Evolutionary conservation across 2,329 filamentous ascomycete species (phyloP), one percentile per base, ranked within the genome.

Genomic region (Microsporum canis): DNA sequence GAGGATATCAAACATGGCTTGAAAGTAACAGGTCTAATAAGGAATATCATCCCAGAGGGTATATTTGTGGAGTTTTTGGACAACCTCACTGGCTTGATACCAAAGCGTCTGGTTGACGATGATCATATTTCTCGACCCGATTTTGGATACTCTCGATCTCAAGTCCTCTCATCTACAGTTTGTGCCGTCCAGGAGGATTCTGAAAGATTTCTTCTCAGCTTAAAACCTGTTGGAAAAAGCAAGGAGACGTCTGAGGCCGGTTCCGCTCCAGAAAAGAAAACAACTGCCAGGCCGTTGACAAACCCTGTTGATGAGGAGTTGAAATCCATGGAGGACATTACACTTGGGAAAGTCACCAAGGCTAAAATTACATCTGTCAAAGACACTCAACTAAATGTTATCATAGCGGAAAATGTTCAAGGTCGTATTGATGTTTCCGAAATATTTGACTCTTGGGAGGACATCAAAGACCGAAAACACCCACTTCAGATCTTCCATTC

Each of bases 341-440:
- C 78, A 1, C 79, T 90, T 34, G 92, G 92, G 59, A 87, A 82
- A 65, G 72, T 88, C 55, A 85, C 86, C 5, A 90, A 88, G 70
- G 92, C 88, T 43, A 87, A 82, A 67, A 83, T 99, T 51, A 82
- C 83, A n/a, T 89, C 89, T 0, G 78, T 96, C 70, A 96, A 95
- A 74, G 86, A 87, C 57, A 96, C 92, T 0, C 94, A 99, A 71
- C 78, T 97, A 60, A 97, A 97, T 66, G 90, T 99, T 4, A 84
- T 88, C 66, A 80, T 97, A 58, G 87, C 89, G 49, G 89, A 95
- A 69, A 90, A 91, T 65, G 80, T 95, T 6, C 89, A 95, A 71
- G 94, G 92, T n/a, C 89, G 94, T 17, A 86, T 99, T 63, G 92
- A 96, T 70, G 84, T 94, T 4, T 95, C 94, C 0, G 90, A 97